These are phyloP conservation scores for Metarhizium sp. DNA, from an alignment of 2,329 filamentous ascomycete species.

Conservation along the genomic window DNA sequence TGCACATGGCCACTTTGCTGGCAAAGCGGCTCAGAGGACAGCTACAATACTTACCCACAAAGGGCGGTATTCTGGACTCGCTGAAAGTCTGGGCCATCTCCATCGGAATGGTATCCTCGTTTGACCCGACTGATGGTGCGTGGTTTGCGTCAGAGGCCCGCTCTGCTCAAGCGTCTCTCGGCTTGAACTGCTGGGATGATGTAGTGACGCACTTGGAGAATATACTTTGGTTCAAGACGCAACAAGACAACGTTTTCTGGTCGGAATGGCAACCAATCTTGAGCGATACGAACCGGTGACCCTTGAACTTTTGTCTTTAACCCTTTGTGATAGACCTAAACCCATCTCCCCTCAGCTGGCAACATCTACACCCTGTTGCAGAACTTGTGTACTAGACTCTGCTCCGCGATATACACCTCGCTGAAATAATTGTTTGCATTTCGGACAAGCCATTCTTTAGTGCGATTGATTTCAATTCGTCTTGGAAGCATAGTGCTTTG, in stretches of 20 bases:
- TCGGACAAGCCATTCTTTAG: too few relatives aligned
- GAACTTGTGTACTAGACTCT: too few relatives aligned
- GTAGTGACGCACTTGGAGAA: not conserved
- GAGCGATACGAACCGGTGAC: not conserved
- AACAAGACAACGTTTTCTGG: not conserved
- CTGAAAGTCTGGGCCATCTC: conserved; percentile 32
- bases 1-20: conserved; percentile 23
- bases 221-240: not conserved
- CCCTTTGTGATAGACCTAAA: not conserved
- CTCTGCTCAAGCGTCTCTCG: not conserved
- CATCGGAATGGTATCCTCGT: conserved; percentile 28
- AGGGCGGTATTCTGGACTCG: conserved; percentile 9
- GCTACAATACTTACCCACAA: conserved; percentile 14
- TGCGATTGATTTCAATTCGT: too few relatives aligned
- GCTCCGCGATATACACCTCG: not conserved
- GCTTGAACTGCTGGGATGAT: not conserved
- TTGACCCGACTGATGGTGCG: conserved; percentile 14
- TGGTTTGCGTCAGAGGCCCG: conserved; percentile 20
- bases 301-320: not conserved
- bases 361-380: too few relatives aligned
- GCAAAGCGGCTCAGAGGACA: conserved; percentile 21
- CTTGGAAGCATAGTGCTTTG: too few relatives aligned
- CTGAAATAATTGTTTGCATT: not conserved
- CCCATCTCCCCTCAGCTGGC: too few relatives aligned
- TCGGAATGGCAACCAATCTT: not conserved